These are phyloP conservation scores for Phytophthora chlamydospora DNA, from an alignment of 352 stramenopile species.

Conservation along the genomic window DNA sequence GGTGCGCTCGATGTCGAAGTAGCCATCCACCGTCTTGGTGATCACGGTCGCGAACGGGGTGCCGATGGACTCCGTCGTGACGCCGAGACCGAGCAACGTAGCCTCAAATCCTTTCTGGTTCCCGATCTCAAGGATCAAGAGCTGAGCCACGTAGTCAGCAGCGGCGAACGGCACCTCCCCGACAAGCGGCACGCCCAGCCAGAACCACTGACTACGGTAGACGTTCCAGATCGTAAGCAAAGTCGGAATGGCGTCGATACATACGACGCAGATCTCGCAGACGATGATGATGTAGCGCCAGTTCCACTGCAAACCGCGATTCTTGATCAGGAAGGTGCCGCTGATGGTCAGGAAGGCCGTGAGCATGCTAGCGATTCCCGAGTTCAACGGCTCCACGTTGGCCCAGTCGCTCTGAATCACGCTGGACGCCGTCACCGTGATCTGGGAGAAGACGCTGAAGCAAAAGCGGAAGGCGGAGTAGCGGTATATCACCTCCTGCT, in stretches of 20 bases:
- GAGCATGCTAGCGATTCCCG: slow-evolving; percentile 46
- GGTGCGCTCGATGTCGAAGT: slow-evolving; percentile 41
- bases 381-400: slow-evolving; percentile 56
- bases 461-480: slow-evolving; percentile 49
- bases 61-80: slow-evolving; percentile 37
- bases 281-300: slow-evolving; percentile 47
- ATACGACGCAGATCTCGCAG: slow-evolving; percentile 41
- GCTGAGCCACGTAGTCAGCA: slow-evolving; percentile 33
- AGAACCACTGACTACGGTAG: slow-evolving; percentile 60
- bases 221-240: slow-evolving; percentile 65
- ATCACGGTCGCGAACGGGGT: slow-evolving; percentile 51
- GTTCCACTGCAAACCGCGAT: slow-evolving; percentile 43
- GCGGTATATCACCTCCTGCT: slow-evolving; percentile 44
- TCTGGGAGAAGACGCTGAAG: slow-evolving; percentile 39
- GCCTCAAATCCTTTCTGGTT: slow-evolving; percentile 46
- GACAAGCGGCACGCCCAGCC: slow-evolving; percentile 50
- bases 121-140: slow-evolving; percentile 52
- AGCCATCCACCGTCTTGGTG: slow-evolving; percentile 44
- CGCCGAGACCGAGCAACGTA: slow-evolving; percentile 43
- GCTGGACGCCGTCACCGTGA: slow-evolving; percentile 44
- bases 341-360: slow-evolving; percentile 32
- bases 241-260: slow-evolving; percentile 44
- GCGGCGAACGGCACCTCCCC: slow-evolving; percentile 42
- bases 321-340: slow-evolving; percentile 37
- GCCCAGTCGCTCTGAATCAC: slow-evolving; percentile 53